Conservation (phyloP, 202 grass and related monocot genomes). For the Zoysia matrella region DNA sequence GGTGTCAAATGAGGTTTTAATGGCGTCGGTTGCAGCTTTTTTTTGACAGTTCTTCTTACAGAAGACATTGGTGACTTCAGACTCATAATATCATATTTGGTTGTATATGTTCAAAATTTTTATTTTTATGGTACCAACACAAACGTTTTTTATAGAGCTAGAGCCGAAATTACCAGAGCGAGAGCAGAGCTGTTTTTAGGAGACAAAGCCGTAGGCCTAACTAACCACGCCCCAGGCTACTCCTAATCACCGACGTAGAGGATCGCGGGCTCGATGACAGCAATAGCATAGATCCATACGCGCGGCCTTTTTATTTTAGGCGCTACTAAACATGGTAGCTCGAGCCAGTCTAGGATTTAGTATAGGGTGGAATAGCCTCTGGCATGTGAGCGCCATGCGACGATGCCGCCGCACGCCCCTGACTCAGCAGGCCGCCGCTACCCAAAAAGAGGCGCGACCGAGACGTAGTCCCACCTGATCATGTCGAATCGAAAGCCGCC, state of each 20-base stretch:
- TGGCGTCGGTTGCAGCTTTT: too few species aligned
- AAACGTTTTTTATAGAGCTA: too few species aligned
- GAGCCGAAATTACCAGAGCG: too few species aligned
- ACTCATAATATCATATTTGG: too few species aligned
- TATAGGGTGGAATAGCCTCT: background rate
- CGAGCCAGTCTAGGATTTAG: constrained; percentile 34
- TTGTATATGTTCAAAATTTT: too few species aligned
- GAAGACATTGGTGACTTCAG: too few species aligned
- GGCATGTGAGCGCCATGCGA: constrained; percentile 13
- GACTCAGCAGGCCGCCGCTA: background rate
- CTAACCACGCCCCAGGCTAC: too few species aligned
- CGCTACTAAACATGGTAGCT: constrained; percentile 17
- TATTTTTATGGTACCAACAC: too few species aligned
- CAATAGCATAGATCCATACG: background rate
- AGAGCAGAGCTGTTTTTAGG: too few species aligned
- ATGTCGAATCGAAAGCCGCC: background rate
- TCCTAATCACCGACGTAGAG: background rate
- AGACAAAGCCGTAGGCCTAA: too few species aligned
- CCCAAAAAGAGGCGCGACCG: constrained; percentile 21
- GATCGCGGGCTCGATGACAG: background rate
- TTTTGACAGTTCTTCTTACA: too few species aligned
- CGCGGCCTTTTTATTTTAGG: background rate
- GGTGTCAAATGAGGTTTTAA: too few species aligned
- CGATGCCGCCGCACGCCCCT: background rate
- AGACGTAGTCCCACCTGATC: constrained; percentile 9